phyloP scores from a whole-genome alignment of 208 protist species.

The Trypanosoma mega region DNA sequence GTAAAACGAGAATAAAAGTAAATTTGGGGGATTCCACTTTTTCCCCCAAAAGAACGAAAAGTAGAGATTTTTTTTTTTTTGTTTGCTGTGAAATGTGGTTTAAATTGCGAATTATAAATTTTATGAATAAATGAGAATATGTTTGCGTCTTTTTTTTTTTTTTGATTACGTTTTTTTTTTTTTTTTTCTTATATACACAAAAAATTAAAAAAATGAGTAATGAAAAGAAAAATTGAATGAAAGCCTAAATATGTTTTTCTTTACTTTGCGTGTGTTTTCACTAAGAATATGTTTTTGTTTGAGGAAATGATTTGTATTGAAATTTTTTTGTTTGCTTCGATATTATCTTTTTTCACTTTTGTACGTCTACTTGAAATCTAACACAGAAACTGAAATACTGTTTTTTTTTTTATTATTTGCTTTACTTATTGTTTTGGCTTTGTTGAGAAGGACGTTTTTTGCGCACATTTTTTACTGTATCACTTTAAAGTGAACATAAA shows the following conservation, averaged over 20 bases:
- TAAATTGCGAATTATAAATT: too few relatives aligned
- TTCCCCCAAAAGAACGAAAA: neutral
- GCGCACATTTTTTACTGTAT: neutral
- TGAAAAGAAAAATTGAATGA: neutral
- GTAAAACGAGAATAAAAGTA: constrained; percentile 11
- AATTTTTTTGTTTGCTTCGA: too few relatives aligned
- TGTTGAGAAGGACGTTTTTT: neutral
- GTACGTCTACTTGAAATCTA: neutral
- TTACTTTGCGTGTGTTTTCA: neutral
- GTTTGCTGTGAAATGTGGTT: too few relatives aligned
- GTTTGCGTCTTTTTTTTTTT: neutral
- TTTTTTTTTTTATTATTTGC: constrained; percentile 7
- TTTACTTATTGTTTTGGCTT: neutral
- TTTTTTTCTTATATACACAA: neutral
- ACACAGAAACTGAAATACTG: neutral
- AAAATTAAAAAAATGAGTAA: neutral
- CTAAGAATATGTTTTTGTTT: too few relatives aligned
- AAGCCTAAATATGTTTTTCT: neutral
- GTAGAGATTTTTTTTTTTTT: constrained; percentile 1
- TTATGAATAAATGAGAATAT: neutral
- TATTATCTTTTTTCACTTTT: too few relatives aligned
- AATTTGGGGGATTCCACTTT: neutral
- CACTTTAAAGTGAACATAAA: neutral
- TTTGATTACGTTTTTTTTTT: constrained; percentile 1
- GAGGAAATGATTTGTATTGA: too few relatives aligned